Percentiles rank a stretch among this genome's conserved stretches.
Evolutionary conservation across 2,329 filamentous ascomycete genomes (phyloP).

Genomic region (Fusarium proliferatum): DNA sequence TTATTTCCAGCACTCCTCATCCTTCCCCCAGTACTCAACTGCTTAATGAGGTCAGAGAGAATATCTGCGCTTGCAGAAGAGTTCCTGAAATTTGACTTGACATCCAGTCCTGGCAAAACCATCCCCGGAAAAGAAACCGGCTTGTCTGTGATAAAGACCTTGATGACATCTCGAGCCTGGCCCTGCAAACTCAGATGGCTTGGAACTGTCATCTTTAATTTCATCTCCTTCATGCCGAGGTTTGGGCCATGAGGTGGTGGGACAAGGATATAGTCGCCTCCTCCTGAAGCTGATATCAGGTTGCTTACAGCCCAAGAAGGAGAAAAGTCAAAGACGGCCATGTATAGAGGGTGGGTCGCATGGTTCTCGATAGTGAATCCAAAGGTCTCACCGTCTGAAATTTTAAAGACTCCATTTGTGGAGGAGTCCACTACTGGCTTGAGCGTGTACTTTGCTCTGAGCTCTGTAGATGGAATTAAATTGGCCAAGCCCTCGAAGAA

Average conservation of each 20-base stretch:
- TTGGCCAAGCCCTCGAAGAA: neutral
- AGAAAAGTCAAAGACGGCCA: neutral
- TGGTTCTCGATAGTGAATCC: neutral
- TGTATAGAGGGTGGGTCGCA: neutral
- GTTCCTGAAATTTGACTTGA: fast-evolving
- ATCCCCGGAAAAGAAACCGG: neutral
- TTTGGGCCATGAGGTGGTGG: fast-evolving
- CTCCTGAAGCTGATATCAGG: neutral
- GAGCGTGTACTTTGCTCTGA: fast-evolving
- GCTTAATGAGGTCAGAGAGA: neutral
- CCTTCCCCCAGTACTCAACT: neutral
- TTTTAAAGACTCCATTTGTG: fast-evolving
- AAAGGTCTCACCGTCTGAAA: fast-evolving
- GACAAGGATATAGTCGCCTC: neutral
- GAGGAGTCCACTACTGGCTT: fast-evolving
- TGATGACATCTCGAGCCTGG: neutral
- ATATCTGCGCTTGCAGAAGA: fast-evolving
- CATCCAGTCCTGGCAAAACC: neutral
- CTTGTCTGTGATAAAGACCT: neutral
- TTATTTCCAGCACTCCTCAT: neutral
- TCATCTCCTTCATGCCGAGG: neutral
- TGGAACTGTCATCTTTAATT: fast-evolving
- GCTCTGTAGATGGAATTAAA: neutral
- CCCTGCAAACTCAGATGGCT: fast-evolving
- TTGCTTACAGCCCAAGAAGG: neutral